Conservation (phyloP, 331 rosid genomes). For the Dryas integrifolia region DNA sequence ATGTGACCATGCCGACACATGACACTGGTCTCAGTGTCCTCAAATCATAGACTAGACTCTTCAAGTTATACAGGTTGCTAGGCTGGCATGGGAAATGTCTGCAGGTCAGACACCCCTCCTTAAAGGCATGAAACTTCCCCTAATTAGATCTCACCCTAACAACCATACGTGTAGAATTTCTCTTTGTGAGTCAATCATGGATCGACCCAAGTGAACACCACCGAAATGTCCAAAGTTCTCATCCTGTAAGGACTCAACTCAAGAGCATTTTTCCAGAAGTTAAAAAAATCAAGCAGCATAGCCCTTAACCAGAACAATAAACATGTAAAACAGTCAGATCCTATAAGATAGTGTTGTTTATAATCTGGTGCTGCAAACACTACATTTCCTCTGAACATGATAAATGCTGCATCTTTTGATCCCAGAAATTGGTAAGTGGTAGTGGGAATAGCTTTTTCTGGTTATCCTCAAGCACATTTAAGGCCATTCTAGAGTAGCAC, state of each 20-base stretch:
- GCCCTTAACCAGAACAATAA: neutral
- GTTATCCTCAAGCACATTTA: neutral
- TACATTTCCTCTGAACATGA: neutral
- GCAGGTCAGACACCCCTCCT: neutral
- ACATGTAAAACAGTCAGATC: neutral
- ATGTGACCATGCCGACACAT: neutral
- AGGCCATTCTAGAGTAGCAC: neutral
- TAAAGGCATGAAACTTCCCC: neutral
- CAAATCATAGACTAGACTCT: neutral
- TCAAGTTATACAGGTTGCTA: neutral
- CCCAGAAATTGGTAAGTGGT: neutral
- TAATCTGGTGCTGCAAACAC: neutral
- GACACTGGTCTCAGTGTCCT: neutral
- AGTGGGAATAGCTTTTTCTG: neutral
- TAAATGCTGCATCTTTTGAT: neutral
- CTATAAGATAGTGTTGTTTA: neutral
- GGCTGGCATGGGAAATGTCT: neutral
- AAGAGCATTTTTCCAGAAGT: neutral
- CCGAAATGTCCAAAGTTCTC: neutral
- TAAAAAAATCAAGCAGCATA: neutral
- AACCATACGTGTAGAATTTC: neutral
- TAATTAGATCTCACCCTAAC: neutral
- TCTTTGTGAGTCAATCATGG: neutral
- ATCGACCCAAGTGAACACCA: neutral
- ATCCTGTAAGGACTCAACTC: neutral